Evolutionary conservation across 2,329 filamentous ascomycete species (phyloP).

Genomic region (Sporothrix inflata): DNA sequence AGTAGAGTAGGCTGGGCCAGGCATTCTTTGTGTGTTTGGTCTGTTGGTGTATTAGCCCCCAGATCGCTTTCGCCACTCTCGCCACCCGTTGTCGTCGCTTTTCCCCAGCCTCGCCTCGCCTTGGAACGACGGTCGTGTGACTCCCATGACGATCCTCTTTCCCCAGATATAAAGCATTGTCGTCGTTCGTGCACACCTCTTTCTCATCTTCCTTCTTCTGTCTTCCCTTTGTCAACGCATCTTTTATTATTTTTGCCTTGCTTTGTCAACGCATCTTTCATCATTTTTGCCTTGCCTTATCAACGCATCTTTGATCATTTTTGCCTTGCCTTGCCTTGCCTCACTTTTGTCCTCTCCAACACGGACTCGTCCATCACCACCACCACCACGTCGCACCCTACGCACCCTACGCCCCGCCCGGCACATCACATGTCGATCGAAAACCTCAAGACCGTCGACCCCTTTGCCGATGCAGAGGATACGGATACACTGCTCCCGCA

Average conservation of each 20-base stretch:
- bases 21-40: background rate
- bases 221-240: background rate
- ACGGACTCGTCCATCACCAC: background rate
- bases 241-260: too few species aligned
- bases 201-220: background rate
- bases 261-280: too few species aligned
- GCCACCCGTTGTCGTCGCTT: constrained; percentile 6
- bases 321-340: too few species aligned
- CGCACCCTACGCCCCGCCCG: too few species aligned
- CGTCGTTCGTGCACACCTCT: background rate
- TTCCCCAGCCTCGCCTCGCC: constrained; percentile 10
- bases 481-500: constrained; percentile 64
- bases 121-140: background rate
- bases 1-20: constrained; percentile 9
- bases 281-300: too few species aligned
- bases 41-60: too few species aligned
- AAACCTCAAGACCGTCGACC: constrained; percentile 98
- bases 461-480: constrained; percentile 99
- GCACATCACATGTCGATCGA: constrained; percentile 77
- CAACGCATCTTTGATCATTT: too few species aligned
- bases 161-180: constrained; percentile 7
- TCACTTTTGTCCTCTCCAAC: too few species aligned
- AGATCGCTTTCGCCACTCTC: constrained; percentile 13
- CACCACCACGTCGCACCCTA: background rate
- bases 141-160: background rate